Conservation (phyloP, 768 basidiomycete species). For the Daedaleopsis sinensis region DNA sequence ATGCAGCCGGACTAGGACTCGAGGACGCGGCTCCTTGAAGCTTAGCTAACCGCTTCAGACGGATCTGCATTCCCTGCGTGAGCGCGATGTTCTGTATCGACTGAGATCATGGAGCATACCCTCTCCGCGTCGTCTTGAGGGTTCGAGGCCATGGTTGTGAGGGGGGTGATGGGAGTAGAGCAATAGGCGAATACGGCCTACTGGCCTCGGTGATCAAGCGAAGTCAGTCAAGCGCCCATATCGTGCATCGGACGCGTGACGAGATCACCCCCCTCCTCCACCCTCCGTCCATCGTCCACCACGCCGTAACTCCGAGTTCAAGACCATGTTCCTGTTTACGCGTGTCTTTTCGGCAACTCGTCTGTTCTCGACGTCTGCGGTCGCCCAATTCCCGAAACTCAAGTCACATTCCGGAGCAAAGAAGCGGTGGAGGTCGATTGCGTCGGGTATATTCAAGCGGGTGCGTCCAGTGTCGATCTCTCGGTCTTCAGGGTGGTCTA, state of each 20-base stretch:
- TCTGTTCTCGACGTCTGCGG: slow-evolving; percentile 61
- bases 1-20: slow-evolving; percentile 39
- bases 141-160: slow-evolving; percentile 29
- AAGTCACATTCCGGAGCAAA: slow-evolving; percentile 83
- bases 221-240: neutral
- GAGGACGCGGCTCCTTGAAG: slow-evolving; percentile 54
- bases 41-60: slow-evolving; percentile 88
- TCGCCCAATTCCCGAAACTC: slow-evolving; percentile 68
- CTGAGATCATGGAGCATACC: slow-evolving; percentile 39
- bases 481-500: neutral
- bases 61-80: slow-evolving; percentile 58
- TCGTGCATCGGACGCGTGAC: neutral
- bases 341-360: slow-evolving; percentile 28
- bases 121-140: slow-evolving; percentile 83
- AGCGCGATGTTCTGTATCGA: neutral
- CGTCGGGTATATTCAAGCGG: slow-evolving; percentile 72
- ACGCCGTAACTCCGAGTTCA: neutral
- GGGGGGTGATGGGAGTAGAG: neutral
- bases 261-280: neutral
- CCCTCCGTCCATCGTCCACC: neutral
- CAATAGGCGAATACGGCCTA: neutral
- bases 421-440: slow-evolving; percentile 76
- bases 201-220: neutral
- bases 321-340: slow-evolving; percentile 32
- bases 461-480: slow-evolving; percentile 41